Evolutionary conservation across 306 rosid species (phyloP).

Genomic region (Cercis canadensis): DNA sequence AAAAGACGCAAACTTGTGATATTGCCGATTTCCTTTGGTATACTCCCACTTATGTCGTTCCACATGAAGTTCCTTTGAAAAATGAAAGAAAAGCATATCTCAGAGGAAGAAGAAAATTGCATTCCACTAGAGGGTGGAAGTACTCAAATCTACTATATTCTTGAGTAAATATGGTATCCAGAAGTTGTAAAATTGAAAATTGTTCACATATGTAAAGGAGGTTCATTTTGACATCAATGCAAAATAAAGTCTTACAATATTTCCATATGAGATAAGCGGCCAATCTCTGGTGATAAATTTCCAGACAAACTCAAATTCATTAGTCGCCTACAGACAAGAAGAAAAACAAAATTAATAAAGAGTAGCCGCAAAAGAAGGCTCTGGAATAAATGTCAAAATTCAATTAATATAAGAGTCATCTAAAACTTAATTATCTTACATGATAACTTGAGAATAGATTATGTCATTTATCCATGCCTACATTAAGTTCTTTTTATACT

Average conservation of each 20-base stretch:
- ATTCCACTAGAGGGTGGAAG: slow-evolving; percentile 27
- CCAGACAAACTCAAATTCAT: slow-evolving; percentile 65
- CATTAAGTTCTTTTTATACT: slow-evolving; percentile 2
- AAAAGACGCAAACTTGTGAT: slow-evolving; percentile 68
- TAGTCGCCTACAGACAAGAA: slow-evolving; percentile 71
- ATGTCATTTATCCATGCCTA: slow-evolving; percentile 6
- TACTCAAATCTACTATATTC: slow-evolving; percentile 25
- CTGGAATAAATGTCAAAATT: slow-evolving; percentile 25
- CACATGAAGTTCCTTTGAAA: slow-evolving; percentile 90
- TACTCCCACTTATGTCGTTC: slow-evolving; percentile 77
- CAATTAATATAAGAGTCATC: slow-evolving; percentile 5
- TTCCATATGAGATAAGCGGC: slow-evolving; percentile 57
- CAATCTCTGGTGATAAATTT: slow-evolving; percentile 79
- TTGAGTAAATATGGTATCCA: too few relatives aligned
- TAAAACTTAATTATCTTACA: slow-evolving; percentile 31
- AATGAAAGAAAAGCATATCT: slow-evolving; percentile 37
- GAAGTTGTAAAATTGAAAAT: slow-evolving; percentile 23
- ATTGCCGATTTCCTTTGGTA: slow-evolving; percentile 87
- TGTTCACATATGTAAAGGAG: not conserved
- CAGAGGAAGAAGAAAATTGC: slow-evolving; percentile 40
- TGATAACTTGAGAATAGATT: too few relatives aligned
- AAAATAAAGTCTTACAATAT: slow-evolving; percentile 63
- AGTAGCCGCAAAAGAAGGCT: slow-evolving; percentile 14
- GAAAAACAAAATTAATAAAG: slow-evolving; percentile 31
- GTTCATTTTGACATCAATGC: slow-evolving; percentile 15